Evolutionary conservation across 176 grass and related monocot species (phyloP).

Genomic region (Phoenix roebelenii): DNA sequence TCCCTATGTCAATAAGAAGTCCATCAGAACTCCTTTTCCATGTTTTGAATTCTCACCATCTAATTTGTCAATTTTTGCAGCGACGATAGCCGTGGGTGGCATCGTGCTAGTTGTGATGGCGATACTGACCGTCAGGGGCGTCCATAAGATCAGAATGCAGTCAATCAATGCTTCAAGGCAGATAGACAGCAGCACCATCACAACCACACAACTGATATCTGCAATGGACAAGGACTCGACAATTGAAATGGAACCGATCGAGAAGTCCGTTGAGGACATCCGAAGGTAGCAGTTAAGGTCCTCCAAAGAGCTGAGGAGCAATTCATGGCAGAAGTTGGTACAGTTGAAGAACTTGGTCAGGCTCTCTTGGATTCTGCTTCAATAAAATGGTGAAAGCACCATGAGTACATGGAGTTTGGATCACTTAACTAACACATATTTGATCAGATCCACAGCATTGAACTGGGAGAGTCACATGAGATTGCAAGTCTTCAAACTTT

Average conservation of each 20-base stretch:
- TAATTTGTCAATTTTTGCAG: no score
- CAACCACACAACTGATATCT: neutral
- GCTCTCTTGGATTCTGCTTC: neutral
- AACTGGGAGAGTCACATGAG: neutral
- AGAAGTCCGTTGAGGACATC: slow-evolving; percentile 27
- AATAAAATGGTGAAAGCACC: neutral
- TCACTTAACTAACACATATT: neutral
- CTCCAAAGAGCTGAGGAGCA: slow-evolving; percentile 6
- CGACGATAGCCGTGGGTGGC: no score
- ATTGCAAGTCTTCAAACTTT: neutral
- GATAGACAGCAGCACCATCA: no score
- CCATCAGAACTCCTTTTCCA: no score
- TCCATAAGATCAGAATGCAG: no score
- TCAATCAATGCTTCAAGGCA: no score
- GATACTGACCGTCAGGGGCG: no score
- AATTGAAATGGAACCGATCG: neutral
- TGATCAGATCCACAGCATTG: neutral
- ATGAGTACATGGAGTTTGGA: slow-evolving; percentile 3
- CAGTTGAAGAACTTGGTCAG: no score
- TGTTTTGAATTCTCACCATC: no score
- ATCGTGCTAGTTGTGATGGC: no score
- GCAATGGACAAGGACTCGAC: neutral
- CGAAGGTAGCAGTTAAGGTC: slow-evolving; percentile 58
- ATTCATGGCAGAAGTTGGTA: no score
- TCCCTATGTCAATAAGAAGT: no score